Evolutionary conservation across 768 basidiomycete genomes (phyloP).

Genomic region (Sistotremastrum niveocremeum): DNA sequence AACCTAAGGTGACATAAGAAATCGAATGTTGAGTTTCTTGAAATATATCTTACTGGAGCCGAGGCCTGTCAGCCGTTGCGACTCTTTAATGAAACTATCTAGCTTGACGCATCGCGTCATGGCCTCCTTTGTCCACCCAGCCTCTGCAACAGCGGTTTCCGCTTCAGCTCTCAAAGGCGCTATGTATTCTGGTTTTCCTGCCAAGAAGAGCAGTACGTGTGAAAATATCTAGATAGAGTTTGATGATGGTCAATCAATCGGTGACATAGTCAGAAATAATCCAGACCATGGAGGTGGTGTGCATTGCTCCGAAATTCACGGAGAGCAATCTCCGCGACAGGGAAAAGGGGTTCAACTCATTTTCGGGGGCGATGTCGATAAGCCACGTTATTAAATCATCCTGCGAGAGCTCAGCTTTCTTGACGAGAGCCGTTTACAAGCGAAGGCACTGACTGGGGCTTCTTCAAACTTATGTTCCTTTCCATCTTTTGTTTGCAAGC

Average conservation of each 20-base stretch:
- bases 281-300: constrained; percentile 19
- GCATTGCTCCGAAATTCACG: constrained; percentile 13
- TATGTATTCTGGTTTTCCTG: constrained; percentile 6
- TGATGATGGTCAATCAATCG: constrained; percentile 5
- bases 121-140: constrained; percentile 6
- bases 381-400: constrained; percentile 11
- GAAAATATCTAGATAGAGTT: constrained; percentile 3
- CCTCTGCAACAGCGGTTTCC: neutral
- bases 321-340: constrained; percentile 7
- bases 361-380: constrained; percentile 8
- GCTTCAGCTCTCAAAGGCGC: constrained; percentile 5
- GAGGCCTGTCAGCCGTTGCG: neutral
- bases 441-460: constrained; percentile 18
- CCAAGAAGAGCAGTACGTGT: constrained; percentile 5
- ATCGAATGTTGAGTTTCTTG: too few species aligned
- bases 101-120: constrained; percentile 3
- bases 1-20: constrained; percentile 6
- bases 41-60: too few species aligned
- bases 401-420: constrained; percentile 1
- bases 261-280: constrained; percentile 5
- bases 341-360: constrained; percentile 1
- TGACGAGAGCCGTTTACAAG: neutral
- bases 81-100: constrained; percentile 9
- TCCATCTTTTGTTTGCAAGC: constrained; percentile 16
- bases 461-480: constrained; percentile 20